Conservation (phyloP, 208 protist genomes). For the Crithidia thermophila region DNA sequence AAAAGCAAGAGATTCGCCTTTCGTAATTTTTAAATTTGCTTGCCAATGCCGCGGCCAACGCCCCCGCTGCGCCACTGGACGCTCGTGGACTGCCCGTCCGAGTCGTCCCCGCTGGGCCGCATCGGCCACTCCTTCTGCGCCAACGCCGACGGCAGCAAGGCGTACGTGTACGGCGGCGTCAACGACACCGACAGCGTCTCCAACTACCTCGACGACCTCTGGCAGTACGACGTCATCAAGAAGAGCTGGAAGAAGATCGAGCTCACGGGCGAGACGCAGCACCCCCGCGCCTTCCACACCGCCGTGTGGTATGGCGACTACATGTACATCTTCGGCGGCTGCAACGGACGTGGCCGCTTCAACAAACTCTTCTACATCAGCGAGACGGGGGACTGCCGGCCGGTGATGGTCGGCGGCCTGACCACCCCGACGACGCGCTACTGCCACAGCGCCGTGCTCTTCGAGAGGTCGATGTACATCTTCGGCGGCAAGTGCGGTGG, state of each 20-base stretch:
- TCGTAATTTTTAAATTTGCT: not conserved
- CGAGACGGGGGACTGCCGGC: slow-evolving; percentile 46
- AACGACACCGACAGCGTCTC: slow-evolving; percentile 79
- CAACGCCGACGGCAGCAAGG: slow-evolving; percentile 65
- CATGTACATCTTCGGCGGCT: slow-evolving; percentile 89
- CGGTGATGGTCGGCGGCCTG: slow-evolving; percentile 8
- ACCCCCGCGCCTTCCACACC: slow-evolving; percentile 85
- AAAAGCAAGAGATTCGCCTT: no score
- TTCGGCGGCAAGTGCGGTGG: slow-evolving; percentile 92
- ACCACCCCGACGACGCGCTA: slow-evolving; percentile 64
- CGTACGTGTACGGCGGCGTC: slow-evolving; percentile 88
- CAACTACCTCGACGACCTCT: slow-evolving; percentile 87
- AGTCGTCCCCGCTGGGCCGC: slow-evolving; percentile 60
- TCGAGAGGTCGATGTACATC: slow-evolving; percentile 80
- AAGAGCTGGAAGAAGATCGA: slow-evolving; percentile 70
- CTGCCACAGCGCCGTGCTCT: slow-evolving; percentile 85
- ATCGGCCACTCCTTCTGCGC: slow-evolving; percentile 89
- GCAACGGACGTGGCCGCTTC: slow-evolving; percentile 84
- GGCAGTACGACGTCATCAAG: slow-evolving; percentile 67
- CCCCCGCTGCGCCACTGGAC: slow-evolving; percentile 48
- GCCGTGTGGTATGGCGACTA: slow-evolving; percentile 66
- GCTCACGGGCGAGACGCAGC: slow-evolving; percentile 65
- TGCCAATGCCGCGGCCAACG: slow-evolving; percentile 24
- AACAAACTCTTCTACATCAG: slow-evolving; percentile 86
- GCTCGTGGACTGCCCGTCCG: slow-evolving; percentile 41